Percentiles rank a stretch among this genome's conserved stretches.
phyloP scores from a whole-genome alignment of 208 protist genomes.

The Leptomonas pyrrhocoris region DNA sequence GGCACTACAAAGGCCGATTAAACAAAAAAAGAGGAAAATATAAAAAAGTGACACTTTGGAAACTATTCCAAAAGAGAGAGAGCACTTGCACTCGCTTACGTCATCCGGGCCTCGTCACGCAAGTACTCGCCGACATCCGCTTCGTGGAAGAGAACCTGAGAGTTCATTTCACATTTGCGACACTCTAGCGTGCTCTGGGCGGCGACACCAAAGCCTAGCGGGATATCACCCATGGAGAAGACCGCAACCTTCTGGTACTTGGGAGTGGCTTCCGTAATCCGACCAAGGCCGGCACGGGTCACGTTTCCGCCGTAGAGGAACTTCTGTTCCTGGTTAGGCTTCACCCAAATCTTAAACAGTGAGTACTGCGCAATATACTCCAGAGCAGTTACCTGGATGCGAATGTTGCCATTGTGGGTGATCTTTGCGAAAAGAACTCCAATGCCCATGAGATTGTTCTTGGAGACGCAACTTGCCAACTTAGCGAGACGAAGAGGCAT shows the following conservation, averaged over 20 bases:
- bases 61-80: too few relatives aligned
- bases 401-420: slow-evolving; percentile 90
- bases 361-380: slow-evolving; percentile 93
- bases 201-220: slow-evolving; percentile 97
- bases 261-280: slow-evolving; percentile 98
- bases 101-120: slow-evolving; percentile 95
- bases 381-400: slow-evolving; percentile 89
- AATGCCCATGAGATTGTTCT: slow-evolving; percentile 90
- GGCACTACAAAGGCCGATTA: not conserved
- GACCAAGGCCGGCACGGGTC: slow-evolving; percentile 96
- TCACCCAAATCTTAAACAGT: slow-evolving; percentile 99
- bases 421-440: slow-evolving; percentile 91
- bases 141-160: slow-evolving; percentile 97
- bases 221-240: slow-evolving; percentile 97
- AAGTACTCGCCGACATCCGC: slow-evolving; percentile 99
- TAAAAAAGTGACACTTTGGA: not conserved
- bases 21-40: slow-evolving; percentile 8
- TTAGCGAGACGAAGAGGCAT: slow-evolving; percentile 84
- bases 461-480: slow-evolving; percentile 86
- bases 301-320: slow-evolving; percentile 99
- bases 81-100: too few relatives aligned
- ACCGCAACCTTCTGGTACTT: slow-evolving; percentile 98
- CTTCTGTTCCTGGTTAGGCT: slow-evolving; percentile 98
- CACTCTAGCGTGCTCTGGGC: slow-evolving; percentile 96
- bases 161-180: slow-evolving; percentile 96